A percentile compares a stretch with the other conserved stretches of the same genome.
Evolutionary conservation across 1,284 basidiomycete genomes (phyloP).

Genomic region (Cryptococcus sp.): DNA sequence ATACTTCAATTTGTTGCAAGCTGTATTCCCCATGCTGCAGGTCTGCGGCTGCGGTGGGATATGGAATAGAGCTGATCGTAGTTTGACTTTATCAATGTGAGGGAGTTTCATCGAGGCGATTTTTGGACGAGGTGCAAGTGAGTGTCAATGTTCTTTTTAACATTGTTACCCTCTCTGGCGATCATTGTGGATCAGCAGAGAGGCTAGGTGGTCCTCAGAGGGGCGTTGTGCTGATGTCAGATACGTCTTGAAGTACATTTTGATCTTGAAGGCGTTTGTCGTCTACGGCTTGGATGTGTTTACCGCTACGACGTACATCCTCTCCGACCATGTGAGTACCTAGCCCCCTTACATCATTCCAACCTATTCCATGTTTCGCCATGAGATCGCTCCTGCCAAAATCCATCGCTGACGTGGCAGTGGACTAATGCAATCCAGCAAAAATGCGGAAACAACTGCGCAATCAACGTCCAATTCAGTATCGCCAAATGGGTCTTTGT

Average conservation of each 20-base stretch:
- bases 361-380: no score
- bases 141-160: constrained; percentile 29
- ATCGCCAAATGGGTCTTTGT: constrained; percentile 95
- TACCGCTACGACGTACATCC: constrained; percentile 91
- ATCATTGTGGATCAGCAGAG: no score
- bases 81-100: constrained; percentile 92
- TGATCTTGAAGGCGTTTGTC: constrained; percentile 88
- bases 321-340: constrained; percentile 57
- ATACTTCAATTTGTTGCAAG: no score
- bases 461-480: constrained; percentile 79
- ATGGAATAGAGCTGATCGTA: constrained; percentile 38
- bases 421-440: constrained; percentile 89
- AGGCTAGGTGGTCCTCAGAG: neutral
- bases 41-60: neutral
- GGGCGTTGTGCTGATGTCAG: constrained; percentile 54
- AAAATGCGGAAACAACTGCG: constrained; percentile 61
- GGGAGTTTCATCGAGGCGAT: constrained; percentile 83
- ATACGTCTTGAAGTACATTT: constrained; percentile 84
- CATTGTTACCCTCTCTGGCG: neutral
- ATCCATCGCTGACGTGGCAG: constrained; percentile 10
- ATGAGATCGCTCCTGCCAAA: no score
- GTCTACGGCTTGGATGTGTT: constrained; percentile 98
- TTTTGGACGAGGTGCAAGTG: constrained; percentile 80
- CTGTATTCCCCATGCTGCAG: neutral
- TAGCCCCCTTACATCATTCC: no score